Evolutionary conservation across 495 filamentous ascomycete species (phyloP).

Genomic region (Daldinia loculata): DNA sequence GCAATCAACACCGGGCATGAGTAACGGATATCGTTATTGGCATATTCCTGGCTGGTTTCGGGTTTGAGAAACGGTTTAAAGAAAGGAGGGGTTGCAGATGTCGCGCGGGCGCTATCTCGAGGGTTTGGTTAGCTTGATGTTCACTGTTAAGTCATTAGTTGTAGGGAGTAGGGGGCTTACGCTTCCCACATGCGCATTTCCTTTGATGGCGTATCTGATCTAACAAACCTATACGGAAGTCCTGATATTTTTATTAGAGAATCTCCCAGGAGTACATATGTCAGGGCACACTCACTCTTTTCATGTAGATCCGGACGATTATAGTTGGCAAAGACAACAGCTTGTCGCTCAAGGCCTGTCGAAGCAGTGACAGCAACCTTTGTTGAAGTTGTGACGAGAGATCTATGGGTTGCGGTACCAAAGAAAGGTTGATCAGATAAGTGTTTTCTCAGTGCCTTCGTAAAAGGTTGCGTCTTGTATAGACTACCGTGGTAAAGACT

Average conservation of each 20-base stretch:
- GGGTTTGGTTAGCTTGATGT: constrained; percentile 29
- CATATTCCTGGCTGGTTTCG: constrained; percentile 49
- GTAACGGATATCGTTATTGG: constrained; percentile 57
- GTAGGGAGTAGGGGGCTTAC: constrained; percentile 43
- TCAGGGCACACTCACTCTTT: constrained; percentile 14
- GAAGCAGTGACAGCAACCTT: constrained; percentile 62
- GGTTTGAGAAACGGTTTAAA: constrained; percentile 58
- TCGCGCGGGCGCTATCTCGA: constrained; percentile 51
- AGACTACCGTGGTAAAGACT: constrained; percentile 51
- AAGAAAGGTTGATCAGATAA: constrained; percentile 51
- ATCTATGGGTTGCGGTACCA: constrained; percentile 45
- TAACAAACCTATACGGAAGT: constrained; percentile 54
- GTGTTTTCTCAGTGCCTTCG: constrained; percentile 45
- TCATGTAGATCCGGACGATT: constrained; percentile 47
- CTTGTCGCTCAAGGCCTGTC: constrained; percentile 46
- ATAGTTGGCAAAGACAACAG: constrained; percentile 62
- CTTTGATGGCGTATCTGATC: constrained; percentile 51
- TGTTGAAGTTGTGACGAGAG: constrained; percentile 35
- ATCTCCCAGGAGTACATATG: not conserved
- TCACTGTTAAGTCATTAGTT: not conserved
- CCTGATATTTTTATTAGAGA: constrained; percentile 14
- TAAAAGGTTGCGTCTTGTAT: constrained; percentile 55
- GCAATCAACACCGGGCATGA: constrained; percentile 60
- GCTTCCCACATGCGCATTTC: constrained; percentile 65
- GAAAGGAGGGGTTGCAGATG: constrained; percentile 58